phyloP scores from a whole-genome alignment of 441 rosid genomes.

The Populus hybrid region DNA sequence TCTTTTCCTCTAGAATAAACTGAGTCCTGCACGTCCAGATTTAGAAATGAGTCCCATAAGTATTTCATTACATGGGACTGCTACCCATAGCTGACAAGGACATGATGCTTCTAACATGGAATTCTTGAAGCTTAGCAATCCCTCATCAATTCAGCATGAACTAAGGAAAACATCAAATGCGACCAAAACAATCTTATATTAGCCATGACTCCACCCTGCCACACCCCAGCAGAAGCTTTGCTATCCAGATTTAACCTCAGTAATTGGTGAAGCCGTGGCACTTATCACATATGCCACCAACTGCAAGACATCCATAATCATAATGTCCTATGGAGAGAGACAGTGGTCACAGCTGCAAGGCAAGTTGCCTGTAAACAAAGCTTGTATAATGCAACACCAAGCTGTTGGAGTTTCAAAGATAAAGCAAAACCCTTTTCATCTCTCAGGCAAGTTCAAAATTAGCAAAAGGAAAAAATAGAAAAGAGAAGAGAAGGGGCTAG shows the following conservation, averaged over 20 bases:
- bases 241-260: not conserved
- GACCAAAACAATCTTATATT: not conserved
- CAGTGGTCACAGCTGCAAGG: not conserved
- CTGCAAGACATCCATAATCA: not conserved
- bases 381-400: not conserved
- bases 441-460: not conserved
- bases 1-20: not conserved
- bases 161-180: not conserved
- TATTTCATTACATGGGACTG: not conserved
- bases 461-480: not conserved
- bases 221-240: not conserved
- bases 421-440: not conserved
- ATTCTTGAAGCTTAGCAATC: not conserved
- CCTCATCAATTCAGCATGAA: not conserved
- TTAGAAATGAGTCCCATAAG: not conserved
- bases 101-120: not conserved
- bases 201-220: not conserved
- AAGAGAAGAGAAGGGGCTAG: too few species aligned
- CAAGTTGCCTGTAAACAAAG: not conserved
- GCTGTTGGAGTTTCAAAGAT: not conserved
- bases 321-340: not conserved
- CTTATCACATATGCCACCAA: not conserved
- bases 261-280: not conserved
- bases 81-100: not conserved
- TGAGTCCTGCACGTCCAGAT: not conserved